Conservation (phyloP, 2,329 filamentous ascomycete species). For the Corniculantispora saksenae region DNA sequence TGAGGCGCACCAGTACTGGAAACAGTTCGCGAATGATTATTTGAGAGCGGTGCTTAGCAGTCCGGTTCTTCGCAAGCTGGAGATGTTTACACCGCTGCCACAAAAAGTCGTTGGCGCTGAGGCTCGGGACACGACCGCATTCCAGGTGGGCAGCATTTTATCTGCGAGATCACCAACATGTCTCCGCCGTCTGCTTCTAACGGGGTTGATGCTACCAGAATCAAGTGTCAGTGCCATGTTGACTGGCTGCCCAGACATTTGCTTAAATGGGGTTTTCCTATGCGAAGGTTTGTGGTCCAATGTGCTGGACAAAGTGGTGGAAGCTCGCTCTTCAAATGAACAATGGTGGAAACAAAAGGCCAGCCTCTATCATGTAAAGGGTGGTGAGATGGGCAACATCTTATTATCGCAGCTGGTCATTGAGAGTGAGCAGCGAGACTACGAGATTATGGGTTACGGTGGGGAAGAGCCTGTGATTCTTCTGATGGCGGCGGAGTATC, state of each 20-base stretch:
- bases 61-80: background rate
- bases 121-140: background rate
- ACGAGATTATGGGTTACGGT: background rate
- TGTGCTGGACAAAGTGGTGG: background rate
- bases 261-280: background rate
- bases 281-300: background rate
- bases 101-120: too few relatives aligned
- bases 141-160: background rate
- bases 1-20: background rate
- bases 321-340: background rate
- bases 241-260: background rate
- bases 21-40: background rate
- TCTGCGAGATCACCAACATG: background rate
- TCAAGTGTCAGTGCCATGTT: background rate
- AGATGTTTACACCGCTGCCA: background rate
- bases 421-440: background rate
- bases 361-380: background rate
- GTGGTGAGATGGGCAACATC: constrained; percentile 1
- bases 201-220: background rate
- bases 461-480: background rate
- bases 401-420: background rate
- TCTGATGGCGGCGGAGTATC: background rate
- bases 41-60: background rate
- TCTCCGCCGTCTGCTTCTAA: background rate
- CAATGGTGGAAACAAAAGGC: background rate